These are phyloP conservation scores for Primulina huaijiensis DNA, from an alignment of 257 asterid species.

Conservation along the genomic window DNA sequence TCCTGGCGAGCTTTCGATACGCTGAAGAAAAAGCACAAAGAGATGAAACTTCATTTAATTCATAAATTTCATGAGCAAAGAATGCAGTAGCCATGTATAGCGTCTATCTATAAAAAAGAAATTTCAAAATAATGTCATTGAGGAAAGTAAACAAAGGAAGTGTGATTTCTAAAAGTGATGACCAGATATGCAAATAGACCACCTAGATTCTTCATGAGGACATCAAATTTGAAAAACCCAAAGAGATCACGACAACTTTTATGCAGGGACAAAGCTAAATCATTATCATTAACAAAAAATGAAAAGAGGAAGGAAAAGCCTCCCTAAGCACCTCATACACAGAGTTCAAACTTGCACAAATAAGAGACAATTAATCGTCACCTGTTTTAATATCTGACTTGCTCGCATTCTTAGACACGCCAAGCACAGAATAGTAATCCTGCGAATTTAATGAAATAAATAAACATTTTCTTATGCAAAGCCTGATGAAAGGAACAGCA, in stretches of 20 bases:
- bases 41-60: slow-evolving; percentile 1
- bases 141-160: not conserved
- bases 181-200: slow-evolving; percentile 17
- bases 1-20: slow-evolving; percentile 94
- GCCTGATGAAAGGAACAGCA: slow-evolving; percentile 14
- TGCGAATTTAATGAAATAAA: slow-evolving; percentile 31
- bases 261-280: not conserved
- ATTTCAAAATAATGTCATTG: not conserved
- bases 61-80: slow-evolving; percentile 10
- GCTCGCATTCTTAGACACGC: slow-evolving; percentile 78
- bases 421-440: slow-evolving; percentile 92
- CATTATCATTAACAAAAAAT: slow-evolving; percentile 9
- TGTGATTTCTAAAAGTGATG: not conserved
- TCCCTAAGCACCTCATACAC: slow-evolving; percentile 8
- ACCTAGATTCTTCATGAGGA: not conserved
- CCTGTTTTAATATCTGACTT: slow-evolving; percentile 93
- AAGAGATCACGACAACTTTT: not conserved
- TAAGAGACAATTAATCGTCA: slow-evolving; percentile 34
- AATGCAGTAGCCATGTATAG: slow-evolving; percentile 5
- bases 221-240: slow-evolving; percentile 1
- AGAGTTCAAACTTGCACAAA: not conserved
- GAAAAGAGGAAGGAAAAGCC: not conserved
- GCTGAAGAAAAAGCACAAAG: slow-evolving; percentile 48
- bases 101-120: not conserved
- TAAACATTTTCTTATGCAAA: slow-evolving; percentile 3